Evolutionary conservation across 345 rosid genomes (phyloP).

Genomic region (Eutrema heterophyllum): DNA sequence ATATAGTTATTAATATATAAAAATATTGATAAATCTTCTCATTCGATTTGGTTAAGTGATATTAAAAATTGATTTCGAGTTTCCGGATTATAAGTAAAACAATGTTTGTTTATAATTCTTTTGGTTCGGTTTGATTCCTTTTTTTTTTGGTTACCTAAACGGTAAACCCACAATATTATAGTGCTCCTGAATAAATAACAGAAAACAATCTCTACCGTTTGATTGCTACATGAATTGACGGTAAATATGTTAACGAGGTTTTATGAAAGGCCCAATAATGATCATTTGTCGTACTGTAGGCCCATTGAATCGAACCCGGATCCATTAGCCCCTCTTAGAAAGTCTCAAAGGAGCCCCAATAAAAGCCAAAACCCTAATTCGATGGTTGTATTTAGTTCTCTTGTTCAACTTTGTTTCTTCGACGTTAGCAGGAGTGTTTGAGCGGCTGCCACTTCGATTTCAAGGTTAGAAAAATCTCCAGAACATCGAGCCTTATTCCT

Average conservation of each 20-base stretch:
- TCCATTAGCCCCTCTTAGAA: not conserved
- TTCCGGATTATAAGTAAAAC: no score
- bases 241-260: not conserved
- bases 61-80: no score
- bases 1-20: no score
- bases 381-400: not conserved
- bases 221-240: not conserved
- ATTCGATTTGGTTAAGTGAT: no score
- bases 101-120: no score
- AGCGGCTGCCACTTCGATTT: conserved; percentile 21
- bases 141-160: not conserved
- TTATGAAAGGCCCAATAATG: not conserved
- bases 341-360: not conserved
- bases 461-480: conserved; percentile 4
- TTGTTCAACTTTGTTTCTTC: not conserved
- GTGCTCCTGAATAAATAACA: no score
- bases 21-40: no score
- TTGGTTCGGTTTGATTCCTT: not conserved
- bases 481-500: not conserved
- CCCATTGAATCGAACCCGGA: not conserved
- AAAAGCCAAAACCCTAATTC: conserved; percentile 21
- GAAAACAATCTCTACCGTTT: not conserved
- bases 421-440: not conserved
- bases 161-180: no score
- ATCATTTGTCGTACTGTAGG: not conserved